Base-by-base conservation (phyloP, 1,139 yeast species). In the Tardiomyces digboiensis region DNA sequence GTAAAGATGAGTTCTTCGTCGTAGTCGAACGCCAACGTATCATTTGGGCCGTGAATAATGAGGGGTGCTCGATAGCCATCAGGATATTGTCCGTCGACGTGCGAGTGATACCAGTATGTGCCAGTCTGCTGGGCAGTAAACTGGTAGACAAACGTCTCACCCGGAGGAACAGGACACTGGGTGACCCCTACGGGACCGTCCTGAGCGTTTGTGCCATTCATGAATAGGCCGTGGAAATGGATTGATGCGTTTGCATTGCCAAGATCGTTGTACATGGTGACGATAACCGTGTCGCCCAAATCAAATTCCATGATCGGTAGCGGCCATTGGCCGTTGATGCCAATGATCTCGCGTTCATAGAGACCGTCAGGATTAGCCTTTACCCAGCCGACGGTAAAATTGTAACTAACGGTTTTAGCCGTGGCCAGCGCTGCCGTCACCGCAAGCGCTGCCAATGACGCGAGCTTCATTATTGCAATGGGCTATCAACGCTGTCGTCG, bases 61-160 rank as follows among this genome's bases (percentile, higher is more conserved):
- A 89, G 74, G 36, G 82, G 66, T 50, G 87, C 96, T 62, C 95
- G 76, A 71, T 88, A 75, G 51, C 97, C 97, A 62, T 89, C 97
- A 57, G 91, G 85, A 59, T 88, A 89, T 61, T 88, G 95, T 48
- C 85, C 82, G 12, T 76, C 73, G 21, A 85, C 76, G 65, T 89
- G 97, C n/a, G 96, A 83, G 64, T 89, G 97, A 69, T 89, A 89
- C 97, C 97, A 89, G 70, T 74, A 89, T 4, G 95, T 76, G 50
- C 97, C 97, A 40, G 72, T 76, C 62, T 89, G 96, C 60, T 80
- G 78, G 39, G 87, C 87, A 12, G 95, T 82, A 64, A 89, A 89
- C 68, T 89, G 86, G 58, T 68, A 68, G 39, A 70, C 80, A 78
- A 82, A 74, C 12, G 82, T 75, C 47, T 71, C 72, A 21, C 86